These are phyloP conservation scores for Elsinoe necatrix DNA, from an alignment of 2,329 filamentous ascomycete genomes.

Conservation along the genomic window DNA sequence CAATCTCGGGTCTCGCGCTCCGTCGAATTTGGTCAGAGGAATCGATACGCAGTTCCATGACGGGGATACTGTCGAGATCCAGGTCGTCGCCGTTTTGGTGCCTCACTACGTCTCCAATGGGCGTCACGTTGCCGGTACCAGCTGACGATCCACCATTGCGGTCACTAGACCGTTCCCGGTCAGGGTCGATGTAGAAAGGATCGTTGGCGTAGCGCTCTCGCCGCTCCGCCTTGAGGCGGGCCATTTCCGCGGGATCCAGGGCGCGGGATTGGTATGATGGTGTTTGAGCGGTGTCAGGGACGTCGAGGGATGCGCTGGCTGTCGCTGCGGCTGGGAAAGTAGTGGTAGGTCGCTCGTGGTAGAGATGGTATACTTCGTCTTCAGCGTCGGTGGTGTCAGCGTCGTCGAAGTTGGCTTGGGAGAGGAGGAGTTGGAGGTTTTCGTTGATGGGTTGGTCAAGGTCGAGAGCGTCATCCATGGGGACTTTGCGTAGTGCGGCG, in stretches of 20 bases:
- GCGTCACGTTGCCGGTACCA: slow-evolving; percentile 57
- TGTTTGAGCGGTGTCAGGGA: slow-evolving; percentile 23
- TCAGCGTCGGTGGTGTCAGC: slow-evolving; percentile 32
- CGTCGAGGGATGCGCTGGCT: slow-evolving; percentile 38
- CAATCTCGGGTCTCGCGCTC: neutral
- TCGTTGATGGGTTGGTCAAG: slow-evolving; percentile 75
- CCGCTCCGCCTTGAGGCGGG: slow-evolving; percentile 66
- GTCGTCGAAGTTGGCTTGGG: slow-evolving; percentile 39
- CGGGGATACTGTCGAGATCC: slow-evolving; percentile 90
- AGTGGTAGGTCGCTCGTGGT: slow-evolving; percentile 34
- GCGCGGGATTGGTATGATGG: slow-evolving; percentile 27
- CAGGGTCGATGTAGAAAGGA: slow-evolving; percentile 75
- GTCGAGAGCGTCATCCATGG: slow-evolving; percentile 65
- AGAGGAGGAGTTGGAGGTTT: slow-evolving; percentile 59
- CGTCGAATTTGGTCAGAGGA: slow-evolving; percentile 16
- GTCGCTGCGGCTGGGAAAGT: slow-evolving; percentile 24
- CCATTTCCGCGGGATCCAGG: slow-evolving; percentile 66
- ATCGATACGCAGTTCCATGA: slow-evolving; percentile 81
- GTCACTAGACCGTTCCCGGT: slow-evolving; percentile 20
- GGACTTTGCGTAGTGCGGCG: slow-evolving; percentile 78
- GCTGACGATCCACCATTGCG: neutral
- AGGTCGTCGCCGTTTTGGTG: slow-evolving; percentile 66
- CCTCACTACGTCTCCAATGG: slow-evolving; percentile 64
- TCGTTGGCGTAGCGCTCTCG: slow-evolving; percentile 81
- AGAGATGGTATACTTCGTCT: slow-evolving; percentile 40